These are phyloP conservation scores for Excoecaria cochinchinensis DNA, from an alignment of 345 rosid species.

Conservation along the genomic window DNA sequence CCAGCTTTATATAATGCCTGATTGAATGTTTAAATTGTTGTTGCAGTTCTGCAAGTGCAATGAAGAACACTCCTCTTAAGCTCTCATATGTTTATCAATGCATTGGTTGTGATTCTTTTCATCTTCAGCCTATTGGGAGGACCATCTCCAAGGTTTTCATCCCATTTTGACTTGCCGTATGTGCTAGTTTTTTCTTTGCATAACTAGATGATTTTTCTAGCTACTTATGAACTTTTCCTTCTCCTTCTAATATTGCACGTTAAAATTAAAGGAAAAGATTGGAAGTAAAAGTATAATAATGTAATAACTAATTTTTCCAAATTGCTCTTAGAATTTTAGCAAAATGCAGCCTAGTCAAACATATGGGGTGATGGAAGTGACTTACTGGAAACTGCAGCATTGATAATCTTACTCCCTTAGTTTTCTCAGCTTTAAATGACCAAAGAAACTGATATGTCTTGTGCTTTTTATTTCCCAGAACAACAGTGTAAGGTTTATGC, in stretches of 20 bases:
- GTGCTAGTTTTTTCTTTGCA: neutral
- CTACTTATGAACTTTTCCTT: neutral
- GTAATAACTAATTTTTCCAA: neutral
- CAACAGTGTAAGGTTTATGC: slow-evolving; percentile 78
- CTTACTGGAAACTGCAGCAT: neutral
- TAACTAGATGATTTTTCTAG: neutral
- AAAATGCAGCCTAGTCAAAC: neutral
- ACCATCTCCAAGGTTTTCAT: slow-evolving; percentile 73
- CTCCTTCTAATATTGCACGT: neutral
- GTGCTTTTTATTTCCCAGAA: slow-evolving; percentile 43
- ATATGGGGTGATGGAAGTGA: neutral
- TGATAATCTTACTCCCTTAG: slow-evolving; percentile 2
- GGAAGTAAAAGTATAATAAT: neutral
- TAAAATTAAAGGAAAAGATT: neutral
- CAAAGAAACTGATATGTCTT: slow-evolving; percentile 1
- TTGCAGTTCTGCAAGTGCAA: slow-evolving; percentile 94
- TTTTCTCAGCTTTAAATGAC: neutral
- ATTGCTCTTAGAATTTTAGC: neutral
- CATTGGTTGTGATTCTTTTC: slow-evolving; percentile 95
- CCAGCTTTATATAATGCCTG: slow-evolving; percentile 2
- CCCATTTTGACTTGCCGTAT: neutral
- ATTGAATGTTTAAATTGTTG: slow-evolving; percentile 22
- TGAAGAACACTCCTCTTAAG: slow-evolving; percentile 99
- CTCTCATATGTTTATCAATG: slow-evolving; percentile 97
- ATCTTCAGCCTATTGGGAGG: slow-evolving; percentile 90